phyloP scores from a whole-genome alignment of 805 yeast species.

The Saccharomycopsis sp. region DNA sequence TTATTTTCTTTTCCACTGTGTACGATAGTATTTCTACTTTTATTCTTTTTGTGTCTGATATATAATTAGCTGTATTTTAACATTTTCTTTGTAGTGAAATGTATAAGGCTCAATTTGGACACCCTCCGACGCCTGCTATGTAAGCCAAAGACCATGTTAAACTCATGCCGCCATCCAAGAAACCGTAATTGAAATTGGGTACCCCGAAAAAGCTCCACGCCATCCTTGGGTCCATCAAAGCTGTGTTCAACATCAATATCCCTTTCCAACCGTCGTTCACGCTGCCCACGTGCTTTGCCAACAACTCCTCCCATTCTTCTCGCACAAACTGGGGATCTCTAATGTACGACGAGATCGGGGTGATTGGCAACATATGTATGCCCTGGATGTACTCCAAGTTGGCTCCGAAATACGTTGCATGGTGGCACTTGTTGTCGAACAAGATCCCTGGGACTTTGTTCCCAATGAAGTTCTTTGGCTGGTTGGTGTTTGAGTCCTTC shows the following conservation, averaged over 20 bases:
- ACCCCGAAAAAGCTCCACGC: conserved; percentile 57
- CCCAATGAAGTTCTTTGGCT: conserved; percentile 45
- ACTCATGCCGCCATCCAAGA: conserved; percentile 79
- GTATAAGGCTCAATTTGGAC: no score
- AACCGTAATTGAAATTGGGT: conserved; percentile 40
- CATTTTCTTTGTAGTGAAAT: no score
- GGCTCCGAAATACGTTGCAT: conserved; percentile 66
- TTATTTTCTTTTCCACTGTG: background rate
- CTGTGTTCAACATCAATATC: conserved; percentile 61
- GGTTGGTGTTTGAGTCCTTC: conserved; percentile 42
- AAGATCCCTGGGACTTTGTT: conserved; percentile 68
- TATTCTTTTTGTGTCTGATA: background rate
- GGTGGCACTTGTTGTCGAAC: conserved; percentile 66
- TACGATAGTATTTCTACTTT: conserved; percentile 1
- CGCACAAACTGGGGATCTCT: conserved; percentile 44
- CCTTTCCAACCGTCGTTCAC: conserved; percentile 69
- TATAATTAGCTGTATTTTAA: no score
- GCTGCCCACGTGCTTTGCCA: conserved; percentile 35
- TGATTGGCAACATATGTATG: conserved; percentile 69
- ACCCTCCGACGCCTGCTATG: conserved; percentile 53
- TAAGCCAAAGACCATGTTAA: conserved; percentile 80
- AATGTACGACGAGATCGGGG: conserved; percentile 56
- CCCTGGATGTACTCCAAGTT: conserved; percentile 70
- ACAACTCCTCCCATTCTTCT: conserved; percentile 55
- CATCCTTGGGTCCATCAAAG: conserved; percentile 56